Percentiles rank a stretch among this genome's conserved stretches.
These are phyloP conservation scores for Zalaria obscura DNA, from an alignment of 2,329 filamentous ascomycete species.

Conservation along the genomic window DNA sequence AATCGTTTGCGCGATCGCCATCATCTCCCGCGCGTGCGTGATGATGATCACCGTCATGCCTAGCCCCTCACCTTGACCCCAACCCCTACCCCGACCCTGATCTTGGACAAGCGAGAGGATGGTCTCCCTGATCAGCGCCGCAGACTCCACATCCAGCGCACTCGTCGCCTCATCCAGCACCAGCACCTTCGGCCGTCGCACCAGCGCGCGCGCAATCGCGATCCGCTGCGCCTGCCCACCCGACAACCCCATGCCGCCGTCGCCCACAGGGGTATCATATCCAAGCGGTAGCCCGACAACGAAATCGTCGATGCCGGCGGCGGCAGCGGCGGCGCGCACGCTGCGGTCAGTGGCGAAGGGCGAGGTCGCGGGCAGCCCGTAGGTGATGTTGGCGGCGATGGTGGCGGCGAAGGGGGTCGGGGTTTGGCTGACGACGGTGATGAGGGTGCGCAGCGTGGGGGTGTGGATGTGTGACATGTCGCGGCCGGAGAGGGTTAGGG, in stretches of 20 bases:
- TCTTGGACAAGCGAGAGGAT: constrained; percentile 38
- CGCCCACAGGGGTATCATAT: constrained; percentile 62
- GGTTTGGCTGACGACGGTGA: constrained; percentile 56
- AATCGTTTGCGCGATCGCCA: constrained; percentile 61
- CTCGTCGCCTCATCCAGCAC: constrained; percentile 81
- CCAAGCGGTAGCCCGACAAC: constrained; percentile 55
- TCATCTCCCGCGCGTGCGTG: constrained; percentile 76
- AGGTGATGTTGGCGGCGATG: constrained; percentile 68
- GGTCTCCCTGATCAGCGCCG: constrained; percentile 48
- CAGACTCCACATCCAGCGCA: constrained; percentile 58
- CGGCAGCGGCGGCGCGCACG: constrained; percentile 36
- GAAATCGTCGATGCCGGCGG: constrained; percentile 63
- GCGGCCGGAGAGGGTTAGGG: constrained; percentile 44
- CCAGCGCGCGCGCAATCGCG: constrained; percentile 65
- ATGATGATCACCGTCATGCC: constrained; percentile 62
- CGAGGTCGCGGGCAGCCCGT: constrained; percentile 50
- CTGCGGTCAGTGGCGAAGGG: constrained; percentile 28
- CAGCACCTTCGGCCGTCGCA: constrained; percentile 55
- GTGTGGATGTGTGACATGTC: constrained; percentile 48
- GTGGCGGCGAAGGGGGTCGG: constrained; percentile 67
- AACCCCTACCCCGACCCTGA: constrained; percentile 6
- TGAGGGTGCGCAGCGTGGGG: constrained; percentile 41
- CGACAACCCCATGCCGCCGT: constrained; percentile 58
- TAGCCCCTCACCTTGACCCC: constrained; percentile 2
- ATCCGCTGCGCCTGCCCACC: constrained; percentile 76